Evolutionary conservation across 1,139 yeast genomes (phyloP), one percentile per base, ranked within the genome.

Genomic region (Pichia sp.): DNA sequence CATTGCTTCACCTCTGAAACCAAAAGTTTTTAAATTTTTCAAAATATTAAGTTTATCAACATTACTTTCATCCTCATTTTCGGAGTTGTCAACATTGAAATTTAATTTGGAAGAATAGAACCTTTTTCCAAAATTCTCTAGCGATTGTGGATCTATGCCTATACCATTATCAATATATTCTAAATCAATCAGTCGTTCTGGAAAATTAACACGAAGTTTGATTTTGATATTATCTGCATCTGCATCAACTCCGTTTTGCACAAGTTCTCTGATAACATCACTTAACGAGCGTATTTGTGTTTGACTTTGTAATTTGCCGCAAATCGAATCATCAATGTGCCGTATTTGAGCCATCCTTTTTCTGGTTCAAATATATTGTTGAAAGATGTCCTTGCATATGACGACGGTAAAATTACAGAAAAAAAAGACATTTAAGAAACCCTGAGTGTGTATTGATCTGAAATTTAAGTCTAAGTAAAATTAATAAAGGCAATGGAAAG

Each of bases 201-300:
- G 2, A 60, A 2, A 80, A 76, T 35, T 80, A 79, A 49, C 32
- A 53, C 78, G 78, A 8, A 82, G 71, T 10, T 73, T 59, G 2
- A 90, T 70, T 33, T 72, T 78, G 12, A 92, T 71, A 7, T 65
- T 53, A 1, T 78, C 66, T 11, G 94, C 76, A 0, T 74, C 71
- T 0, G 96, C 90, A 61, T 90, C 97, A 2, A 89, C 65, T 29
- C 90, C 73, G 65, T 90, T 90, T 59, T 86, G 90, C 41, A 89
- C 60, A 59, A 92, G 66, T 59, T 87, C 96, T 53, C 80, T 74
- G 20, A 86, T 64, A 0, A 87, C 90, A 51, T 53, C 62, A 6
- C 32, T 28, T 8, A 51, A 33, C 4, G 36, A 11, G 3, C 32
- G 29, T 10, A 53, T 11, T 6, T 31, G 40, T 6, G 45, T 31